Evolutionary conservation across 257 asterid genomes (phyloP), one percentile per base, ranked within the genome.

Genomic region (Gynochthodes officinalis): DNA sequence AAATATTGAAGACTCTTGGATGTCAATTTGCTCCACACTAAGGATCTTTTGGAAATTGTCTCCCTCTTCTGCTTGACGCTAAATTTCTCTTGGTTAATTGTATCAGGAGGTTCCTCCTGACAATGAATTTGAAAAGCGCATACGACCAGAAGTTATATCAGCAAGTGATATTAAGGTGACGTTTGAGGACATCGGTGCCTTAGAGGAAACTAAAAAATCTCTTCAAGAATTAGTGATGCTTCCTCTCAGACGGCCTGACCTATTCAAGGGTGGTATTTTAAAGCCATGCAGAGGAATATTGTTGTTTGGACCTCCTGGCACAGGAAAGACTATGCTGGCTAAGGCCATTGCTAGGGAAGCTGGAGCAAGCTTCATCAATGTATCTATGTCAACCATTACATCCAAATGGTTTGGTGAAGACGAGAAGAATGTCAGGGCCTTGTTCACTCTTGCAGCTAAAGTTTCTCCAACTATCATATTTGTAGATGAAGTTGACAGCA

Each of bases 351-450:
- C 98, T 21, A 89, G 80, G 30, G 97, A 91, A 84, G 96, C 97
- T 5, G 93, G 96, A 71, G 97, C 97, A 25, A 91, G 96, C 78
- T 91, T 91, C 76, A 89, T 89, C 39, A 91, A 91, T 75, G 95
- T 83, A 37, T 88, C 97, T 5, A 86, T 89, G 96, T 89, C 97
- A 28, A 84, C 95, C 18, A 86, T 91, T 62, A 87, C 96, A 50
- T 92, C 98, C 13, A 92, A 92, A 80, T 92, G 96, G 98, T 88
- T 92, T 19, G 97, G 98, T 50, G 98, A 92, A 84, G 97, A 90
- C 72, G 98, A 92, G 79, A 92, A 92, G 85, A 88, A 88, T 74
- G 96, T 92, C 7, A 80, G 96, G 25, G 98, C 96, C 35, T 76
- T 92, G 67, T 92, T 92, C 86, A 87, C 92, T 73, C 86, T 90